Percentiles rank a stretch among this genome's conserved stretches.
These are phyloP conservation scores for Fusarium brevicatenulatum DNA, from an alignment of 2,329 filamentous ascomycete species.

Conservation along the genomic window DNA sequence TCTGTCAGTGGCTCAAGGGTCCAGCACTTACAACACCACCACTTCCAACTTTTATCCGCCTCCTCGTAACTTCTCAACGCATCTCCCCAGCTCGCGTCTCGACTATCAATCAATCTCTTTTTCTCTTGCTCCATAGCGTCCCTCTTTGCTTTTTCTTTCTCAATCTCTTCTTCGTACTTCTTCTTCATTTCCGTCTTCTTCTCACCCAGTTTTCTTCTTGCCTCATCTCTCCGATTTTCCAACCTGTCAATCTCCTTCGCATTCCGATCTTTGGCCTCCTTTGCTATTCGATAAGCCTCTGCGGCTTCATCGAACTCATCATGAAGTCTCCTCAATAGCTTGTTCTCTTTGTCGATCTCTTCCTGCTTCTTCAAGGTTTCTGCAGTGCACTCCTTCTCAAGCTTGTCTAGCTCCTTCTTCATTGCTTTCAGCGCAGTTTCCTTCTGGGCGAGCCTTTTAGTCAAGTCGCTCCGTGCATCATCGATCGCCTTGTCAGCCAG, in stretches of 20 bases:
- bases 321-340: not conserved
- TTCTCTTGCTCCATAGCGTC: not conserved
- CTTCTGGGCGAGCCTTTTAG: not conserved
- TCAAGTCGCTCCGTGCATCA: not conserved
- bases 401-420: not conserved
- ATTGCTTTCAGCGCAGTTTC: not conserved
- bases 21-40: not conserved
- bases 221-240: not conserved
- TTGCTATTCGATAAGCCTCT: not conserved
- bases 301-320: not conserved
- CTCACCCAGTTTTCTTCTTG: not conserved
- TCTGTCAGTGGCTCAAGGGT: not conserved
- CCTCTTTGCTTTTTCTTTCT: not conserved
- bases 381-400: not conserved
- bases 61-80: not conserved
- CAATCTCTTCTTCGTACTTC: accelerated
- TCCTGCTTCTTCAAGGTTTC: not conserved
- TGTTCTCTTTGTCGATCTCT: not conserved
- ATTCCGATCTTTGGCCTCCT: not conserved
- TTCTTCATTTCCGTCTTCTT: not conserved
- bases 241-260: not conserved
- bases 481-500: not conserved
- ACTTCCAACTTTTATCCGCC: not conserved
- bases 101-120: not conserved
- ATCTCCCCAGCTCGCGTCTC: not conserved